Evolutionary conservation across 441 rosid genomes (phyloP).

Genomic region (Eutrema salsugineum): DNA sequence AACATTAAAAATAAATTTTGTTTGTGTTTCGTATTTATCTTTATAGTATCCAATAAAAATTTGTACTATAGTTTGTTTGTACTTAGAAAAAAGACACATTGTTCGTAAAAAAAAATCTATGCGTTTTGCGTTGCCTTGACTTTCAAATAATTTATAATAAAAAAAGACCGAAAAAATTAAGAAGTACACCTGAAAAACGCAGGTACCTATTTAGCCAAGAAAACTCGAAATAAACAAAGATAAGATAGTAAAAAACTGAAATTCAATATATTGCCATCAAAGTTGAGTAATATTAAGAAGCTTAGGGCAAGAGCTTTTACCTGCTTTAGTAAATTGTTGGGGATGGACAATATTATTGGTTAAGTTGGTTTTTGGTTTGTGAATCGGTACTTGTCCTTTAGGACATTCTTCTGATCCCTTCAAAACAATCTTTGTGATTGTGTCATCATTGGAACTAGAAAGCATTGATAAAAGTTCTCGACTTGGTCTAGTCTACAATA

Average conservation of each 20-base stretch:
- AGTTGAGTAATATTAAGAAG: background rate
- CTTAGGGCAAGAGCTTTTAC: no score
- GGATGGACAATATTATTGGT: conserved; percentile 2
- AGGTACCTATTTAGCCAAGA: background rate
- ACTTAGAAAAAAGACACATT: no score
- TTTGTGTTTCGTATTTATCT: no score
- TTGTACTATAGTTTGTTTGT: no score
- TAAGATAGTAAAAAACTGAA: background rate
- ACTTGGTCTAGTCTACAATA: conserved; percentile 20
- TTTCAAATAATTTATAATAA: no score
- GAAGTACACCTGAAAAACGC: no score
- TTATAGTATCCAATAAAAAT: no score
- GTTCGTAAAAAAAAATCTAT: no score
- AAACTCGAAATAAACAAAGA: no score
- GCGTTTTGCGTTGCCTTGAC: no score
- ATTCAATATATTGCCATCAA: background rate
- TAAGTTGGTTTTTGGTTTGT: conserved; percentile 13
- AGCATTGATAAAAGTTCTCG: conserved; percentile 23
- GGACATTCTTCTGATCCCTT: conserved; percentile 21
- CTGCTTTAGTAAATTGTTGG: background rate
- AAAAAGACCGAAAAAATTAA: no score
- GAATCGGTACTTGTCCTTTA: conserved; percentile 27
- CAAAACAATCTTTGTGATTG: background rate
- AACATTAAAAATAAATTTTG: no score
- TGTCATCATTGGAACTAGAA: background rate